Evolutionary conservation across 768 basidiomycete genomes (phyloP), one percentile per base, ranked within the genome.

Genomic region (Rhodotorula paludigena): DNA sequence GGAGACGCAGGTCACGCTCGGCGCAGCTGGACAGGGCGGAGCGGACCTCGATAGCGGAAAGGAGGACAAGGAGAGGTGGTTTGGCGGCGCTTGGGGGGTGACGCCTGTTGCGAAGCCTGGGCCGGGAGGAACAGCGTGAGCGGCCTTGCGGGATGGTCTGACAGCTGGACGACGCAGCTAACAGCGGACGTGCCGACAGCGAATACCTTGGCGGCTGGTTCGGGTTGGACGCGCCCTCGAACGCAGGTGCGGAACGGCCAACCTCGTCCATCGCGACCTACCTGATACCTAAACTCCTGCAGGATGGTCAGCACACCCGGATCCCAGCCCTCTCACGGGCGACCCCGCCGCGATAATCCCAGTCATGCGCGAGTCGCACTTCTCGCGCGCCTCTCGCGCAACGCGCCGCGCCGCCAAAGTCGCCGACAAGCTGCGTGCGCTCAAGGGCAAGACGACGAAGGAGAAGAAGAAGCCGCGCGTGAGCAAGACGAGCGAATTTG

Each of bases 311-410:
- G n/a, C n/a, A n/a, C n/a, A n/a, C n/a, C n/a, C n/a, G n/a, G n/a
- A n/a, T n/a, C n/a, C n/a, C n/a, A n/a, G n/a, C n/a, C n/a, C n/a
- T n/a, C n/a, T n/a, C n/a, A n/a, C n/a, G n/a, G n/a, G n/a, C n/a
- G n/a, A n/a, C n/a, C n/a, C n/a, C n/a, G n/a, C n/a, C n/a, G n/a
- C n/a, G n/a, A n/a, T n/a, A n/a, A n/a, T n/a, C n/a, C 12, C 7
- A 3, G 6, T 16, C 15, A 60, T 54, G 33, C 70, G 66, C 45
- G 59, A 71, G 39, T 61, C 62, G 45, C 70, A 71, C 56, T 71
- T 67, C 32, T 67, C 66, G 3, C 54, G 63, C 1, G 65, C 66
- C 5, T 64, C 65, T 4, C 62, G 70, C 1, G 66, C 63, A 1
- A 41, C 48, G 18, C 47, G 33, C 2, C 48, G 39, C 18, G 47